Percentiles rank a stretch among this genome's conserved stretches.
phyloP scores from a whole-genome alignment of 1,284 basidiomycete genomes.

The Ustilago trichophora region DNA sequence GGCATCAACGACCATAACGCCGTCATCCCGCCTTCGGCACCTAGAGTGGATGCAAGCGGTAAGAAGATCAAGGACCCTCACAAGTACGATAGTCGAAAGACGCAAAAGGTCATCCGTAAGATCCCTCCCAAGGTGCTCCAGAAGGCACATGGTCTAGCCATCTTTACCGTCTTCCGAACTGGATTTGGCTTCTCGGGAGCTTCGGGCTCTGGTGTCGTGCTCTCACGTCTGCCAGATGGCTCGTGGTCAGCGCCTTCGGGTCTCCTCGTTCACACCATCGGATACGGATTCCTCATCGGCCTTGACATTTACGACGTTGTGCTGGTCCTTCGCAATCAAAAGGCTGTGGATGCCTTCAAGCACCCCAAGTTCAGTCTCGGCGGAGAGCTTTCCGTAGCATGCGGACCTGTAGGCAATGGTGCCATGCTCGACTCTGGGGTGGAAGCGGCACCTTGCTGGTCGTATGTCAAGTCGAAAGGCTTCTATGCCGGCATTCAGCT shows the following conservation, averaged over 20 bases:
- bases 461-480: constrained; percentile 66
- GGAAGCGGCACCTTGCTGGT: constrained; percentile 61
- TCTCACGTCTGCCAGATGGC: constrained; percentile 62
- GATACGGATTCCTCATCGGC: constrained; percentile 62
- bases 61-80: constrained; percentile 47
- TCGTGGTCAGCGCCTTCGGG: constrained; percentile 64
- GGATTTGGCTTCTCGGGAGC: constrained; percentile 57
- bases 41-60: constrained; percentile 30
- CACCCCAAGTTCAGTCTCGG: constrained; percentile 63
- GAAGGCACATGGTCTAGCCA: constrained; percentile 56
- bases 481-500: constrained; percentile 65
- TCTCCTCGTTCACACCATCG: constrained; percentile 63
- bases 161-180: constrained; percentile 65
- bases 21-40: constrained; percentile 24
- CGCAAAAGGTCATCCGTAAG: constrained; percentile 63
- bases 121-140: constrained; percentile 60
- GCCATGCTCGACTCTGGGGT: constrained; percentile 59
- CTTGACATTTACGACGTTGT: constrained; percentile 68
- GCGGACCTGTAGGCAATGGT: constrained; percentile 67
- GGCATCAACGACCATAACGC: constrained; percentile 29
- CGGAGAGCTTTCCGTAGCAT: constrained; percentile 57
- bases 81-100: constrained; percentile 60
- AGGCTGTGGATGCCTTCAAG: constrained; percentile 60
- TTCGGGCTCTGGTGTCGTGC: constrained; percentile 62
- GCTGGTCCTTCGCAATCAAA: constrained; percentile 62